Evolutionary conservation across 1,284 basidiomycete species (phyloP).

Genomic region (Ganoderma sinense): DNA sequence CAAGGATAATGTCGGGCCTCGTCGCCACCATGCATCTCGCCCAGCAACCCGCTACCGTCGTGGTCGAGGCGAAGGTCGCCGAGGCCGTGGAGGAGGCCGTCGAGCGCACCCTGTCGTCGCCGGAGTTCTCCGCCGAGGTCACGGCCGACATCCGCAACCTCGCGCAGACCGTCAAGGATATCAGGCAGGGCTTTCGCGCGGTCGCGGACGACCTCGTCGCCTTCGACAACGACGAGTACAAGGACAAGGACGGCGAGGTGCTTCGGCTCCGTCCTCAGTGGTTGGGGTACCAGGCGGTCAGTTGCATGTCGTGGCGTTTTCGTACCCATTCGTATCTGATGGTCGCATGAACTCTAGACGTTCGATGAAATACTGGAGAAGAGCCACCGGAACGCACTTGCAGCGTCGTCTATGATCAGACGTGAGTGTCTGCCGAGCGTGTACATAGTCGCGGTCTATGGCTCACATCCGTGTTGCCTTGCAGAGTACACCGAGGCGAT

Average conservation of each 20-base stretch:
- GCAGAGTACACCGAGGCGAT: conserved; percentile 15
- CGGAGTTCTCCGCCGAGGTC: background rate
- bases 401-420: conserved; percentile 14
- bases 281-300: background rate
- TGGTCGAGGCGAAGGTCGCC: background rate
- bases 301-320: background rate
- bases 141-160: background rate
- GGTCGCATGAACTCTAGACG: background rate
- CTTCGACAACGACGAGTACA: background rate
- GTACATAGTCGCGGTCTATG: too few relatives aligned
- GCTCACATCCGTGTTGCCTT: background rate
- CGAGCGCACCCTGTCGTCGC: background rate
- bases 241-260: background rate
- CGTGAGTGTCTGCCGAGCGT: background rate
- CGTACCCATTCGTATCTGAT: background rate
- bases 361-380: conserved; percentile 9
- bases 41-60: background rate
- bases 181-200: background rate
- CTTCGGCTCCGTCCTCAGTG: conserved; percentile 1
- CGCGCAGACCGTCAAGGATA: background rate
- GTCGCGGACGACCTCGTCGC: background rate
- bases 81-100: background rate
- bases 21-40: background rate
- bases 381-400: conserved; percentile 11
- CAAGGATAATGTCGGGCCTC: background rate